Percentiles rank a stretch among this genome's conserved stretches.
phyloP scores from a whole-genome alignment of 2,329 filamentous ascomycete species.

The Fusarium annulatum region DNA sequence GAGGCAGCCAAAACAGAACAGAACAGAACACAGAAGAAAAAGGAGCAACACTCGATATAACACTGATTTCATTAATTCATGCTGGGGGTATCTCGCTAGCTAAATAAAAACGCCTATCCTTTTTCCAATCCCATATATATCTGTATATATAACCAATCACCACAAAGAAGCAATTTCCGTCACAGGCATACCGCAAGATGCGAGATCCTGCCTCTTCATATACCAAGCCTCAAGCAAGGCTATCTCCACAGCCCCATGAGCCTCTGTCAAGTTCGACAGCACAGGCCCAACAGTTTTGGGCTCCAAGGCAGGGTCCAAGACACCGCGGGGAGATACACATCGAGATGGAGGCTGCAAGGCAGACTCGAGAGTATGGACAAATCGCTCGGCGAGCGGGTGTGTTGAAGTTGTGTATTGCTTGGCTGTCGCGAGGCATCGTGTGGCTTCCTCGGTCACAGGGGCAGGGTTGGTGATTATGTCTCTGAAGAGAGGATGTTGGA shows the following conservation, averaged over 20 bases:
- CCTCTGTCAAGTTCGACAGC: slow-evolving; percentile 16
- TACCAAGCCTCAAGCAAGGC: slow-evolving; percentile 41
- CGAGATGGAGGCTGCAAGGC: slow-evolving; percentile 31
- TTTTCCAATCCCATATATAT: not conserved
- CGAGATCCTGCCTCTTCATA: slow-evolving; percentile 15
- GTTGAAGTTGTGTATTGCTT: slow-evolving; percentile 29
- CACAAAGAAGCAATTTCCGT: slow-evolving; percentile 39
- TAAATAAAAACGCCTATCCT: slow-evolving; percentile 15
- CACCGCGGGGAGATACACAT: slow-evolving; percentile 15
- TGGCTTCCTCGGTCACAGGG: slow-evolving; percentile 33
- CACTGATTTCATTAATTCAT: not conserved
- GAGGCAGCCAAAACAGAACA: too few species aligned
- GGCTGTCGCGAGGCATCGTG: slow-evolving; percentile 38
- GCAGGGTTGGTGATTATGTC: slow-evolving; percentile 32
- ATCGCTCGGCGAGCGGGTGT: slow-evolving; percentile 28
- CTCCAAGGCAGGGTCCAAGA: slow-evolving; percentile 38
- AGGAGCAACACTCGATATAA: too few species aligned
- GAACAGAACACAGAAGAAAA: too few species aligned
- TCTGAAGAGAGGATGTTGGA: slow-evolving; percentile 37
- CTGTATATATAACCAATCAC: slow-evolving; percentile 13
- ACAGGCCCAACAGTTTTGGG: slow-evolving; percentile 11
- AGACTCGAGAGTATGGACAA: slow-evolving; percentile 31
- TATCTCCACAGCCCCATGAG: slow-evolving; percentile 30
- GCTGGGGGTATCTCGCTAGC: slow-evolving; percentile 32
- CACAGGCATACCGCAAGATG: slow-evolving; percentile 19